phyloP scores from a whole-genome alignment of 2,329 filamentous ascomycete genomes.

The Alternaria burnsii region DNA sequence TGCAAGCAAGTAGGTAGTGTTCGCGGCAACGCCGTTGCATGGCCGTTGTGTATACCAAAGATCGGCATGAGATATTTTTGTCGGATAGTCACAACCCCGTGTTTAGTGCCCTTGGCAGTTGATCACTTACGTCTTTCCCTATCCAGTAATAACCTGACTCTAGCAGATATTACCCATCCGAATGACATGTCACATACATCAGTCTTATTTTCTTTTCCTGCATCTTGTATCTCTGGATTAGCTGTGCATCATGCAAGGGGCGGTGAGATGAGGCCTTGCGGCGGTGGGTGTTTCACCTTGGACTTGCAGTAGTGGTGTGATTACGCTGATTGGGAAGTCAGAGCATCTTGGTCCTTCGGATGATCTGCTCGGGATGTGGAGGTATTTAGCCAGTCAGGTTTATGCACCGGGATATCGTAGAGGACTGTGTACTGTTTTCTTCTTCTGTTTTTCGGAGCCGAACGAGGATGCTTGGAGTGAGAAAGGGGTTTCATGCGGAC shows the following conservation, averaged over 20 bases:
- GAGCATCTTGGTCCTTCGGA: not conserved
- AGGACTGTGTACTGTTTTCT: not conserved
- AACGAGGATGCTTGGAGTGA: not conserved
- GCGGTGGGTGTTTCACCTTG: not conserved
- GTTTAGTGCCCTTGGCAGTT: slow-evolving; percentile 3
- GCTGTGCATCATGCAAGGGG: not conserved
- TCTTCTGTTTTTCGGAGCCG: not conserved
- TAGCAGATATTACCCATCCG: not conserved
- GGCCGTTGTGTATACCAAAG: not conserved
- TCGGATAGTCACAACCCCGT: not conserved
- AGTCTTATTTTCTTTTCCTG: not conserved
- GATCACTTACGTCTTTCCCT: not conserved
- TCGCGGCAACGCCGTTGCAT: slow-evolving; percentile 2
- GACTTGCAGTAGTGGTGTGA: slow-evolving; percentile 1
- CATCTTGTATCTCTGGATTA: not conserved
- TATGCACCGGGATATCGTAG: not conserved
- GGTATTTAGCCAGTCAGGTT: not conserved
- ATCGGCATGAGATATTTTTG: not conserved
- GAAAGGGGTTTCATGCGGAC: not conserved
- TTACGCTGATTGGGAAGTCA: not conserved
- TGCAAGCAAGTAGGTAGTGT: not conserved
- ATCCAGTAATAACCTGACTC: not conserved
- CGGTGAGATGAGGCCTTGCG: slow-evolving; percentile 1
- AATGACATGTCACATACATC: not conserved
- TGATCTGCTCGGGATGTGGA: not conserved